Percentiles rank a stretch among this genome's conserved stretches.
Evolutionary conservation across 208 protist species (phyloP).

Genomic region (Acanthamoeba lenticulata): DNA sequence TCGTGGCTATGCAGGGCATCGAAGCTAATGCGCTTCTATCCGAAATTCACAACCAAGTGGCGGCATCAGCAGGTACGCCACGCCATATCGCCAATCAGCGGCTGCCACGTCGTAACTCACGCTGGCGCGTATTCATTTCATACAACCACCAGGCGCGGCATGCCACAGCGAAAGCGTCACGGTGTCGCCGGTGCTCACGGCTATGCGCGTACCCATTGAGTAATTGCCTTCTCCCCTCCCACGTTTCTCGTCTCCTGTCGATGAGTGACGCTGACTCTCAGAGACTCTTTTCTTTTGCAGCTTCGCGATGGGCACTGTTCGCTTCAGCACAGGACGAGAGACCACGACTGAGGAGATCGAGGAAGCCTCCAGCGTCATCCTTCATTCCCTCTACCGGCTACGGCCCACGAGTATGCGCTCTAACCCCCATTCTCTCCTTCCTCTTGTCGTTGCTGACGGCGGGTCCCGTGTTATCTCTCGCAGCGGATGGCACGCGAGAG

Average conservation of each 20-base stretch:
- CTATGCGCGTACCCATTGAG: conserved; percentile 65
- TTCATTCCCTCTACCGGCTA: not conserved
- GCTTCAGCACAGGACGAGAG: conserved; percentile 68
- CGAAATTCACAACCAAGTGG: conserved; percentile 14
- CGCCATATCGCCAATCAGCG: not conserved
- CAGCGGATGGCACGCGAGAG: not conserved
- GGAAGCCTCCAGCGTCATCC: conserved; percentile 20
- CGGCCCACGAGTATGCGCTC: not conserved
- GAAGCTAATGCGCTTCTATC: conserved; percentile 29
- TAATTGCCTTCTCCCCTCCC: not conserved
- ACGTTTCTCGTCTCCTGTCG: not conserved
- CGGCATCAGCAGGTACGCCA: conserved; percentile 50
- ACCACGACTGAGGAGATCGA: conserved; percentile 61
- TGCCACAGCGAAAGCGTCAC: conserved; percentile 70
- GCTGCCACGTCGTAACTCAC: not conserved
- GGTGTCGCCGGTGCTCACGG: conserved; percentile 68
- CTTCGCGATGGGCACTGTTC: conserved; percentile 67
- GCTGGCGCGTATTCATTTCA: not conserved
- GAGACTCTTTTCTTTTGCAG: no score
- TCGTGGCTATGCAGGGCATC: not conserved
- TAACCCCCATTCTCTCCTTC: not conserved
- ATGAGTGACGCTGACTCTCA: not conserved
- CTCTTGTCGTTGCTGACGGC: not conserved
- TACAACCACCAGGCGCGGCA: conserved; percentile 53
- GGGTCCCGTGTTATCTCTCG: not conserved